These are phyloP conservation scores for Claviceps spartinae DNA, from an alignment of 2,329 filamentous ascomycete species.

Conservation along the genomic window DNA sequence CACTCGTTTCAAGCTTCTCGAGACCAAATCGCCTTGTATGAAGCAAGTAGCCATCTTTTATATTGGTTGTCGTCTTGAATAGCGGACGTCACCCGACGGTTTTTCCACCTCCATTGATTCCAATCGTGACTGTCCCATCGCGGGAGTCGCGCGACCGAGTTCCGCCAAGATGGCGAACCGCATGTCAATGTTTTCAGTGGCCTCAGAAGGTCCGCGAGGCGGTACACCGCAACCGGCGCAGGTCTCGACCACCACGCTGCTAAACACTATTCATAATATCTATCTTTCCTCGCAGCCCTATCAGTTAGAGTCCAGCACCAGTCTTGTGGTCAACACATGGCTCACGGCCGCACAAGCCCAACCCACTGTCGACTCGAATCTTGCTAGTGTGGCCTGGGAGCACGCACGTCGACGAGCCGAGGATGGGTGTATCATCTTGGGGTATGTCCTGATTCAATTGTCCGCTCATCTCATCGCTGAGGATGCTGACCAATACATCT, in stretches of 20 bases:
- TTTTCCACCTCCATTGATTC: background rate
- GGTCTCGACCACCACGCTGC: conserved; percentile 81
- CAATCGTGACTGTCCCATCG: conserved; percentile 25
- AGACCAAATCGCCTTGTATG: background rate
- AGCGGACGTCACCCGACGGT: background rate
- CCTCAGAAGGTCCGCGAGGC: conserved; percentile 47
- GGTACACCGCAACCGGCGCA: conserved; percentile 59
- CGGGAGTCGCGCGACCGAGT: conserved; percentile 17
- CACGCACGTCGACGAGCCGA: conserved; percentile 89
- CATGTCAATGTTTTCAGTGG: conserved; percentile 57
- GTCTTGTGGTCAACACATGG: conserved; percentile 92
- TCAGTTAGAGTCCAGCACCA: conserved; percentile 76
- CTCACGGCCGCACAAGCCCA: conserved; percentile 62
- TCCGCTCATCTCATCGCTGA: background rate
- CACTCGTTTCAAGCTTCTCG: background rate
- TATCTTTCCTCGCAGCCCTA: conserved; percentile 77
- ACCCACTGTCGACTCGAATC: conserved; percentile 61
- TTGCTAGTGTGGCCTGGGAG: conserved; percentile 83
- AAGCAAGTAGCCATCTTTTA: background rate
- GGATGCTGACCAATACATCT: conserved; percentile 7
- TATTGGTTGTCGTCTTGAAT: background rate
- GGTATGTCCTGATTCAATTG: conserved; percentile 38
- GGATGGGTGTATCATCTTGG: conserved; percentile 82
- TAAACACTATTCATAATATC: conserved; percentile 83
- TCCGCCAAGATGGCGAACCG: conserved; percentile 41